phyloP scores from a whole-genome alignment of 2,329 filamentous ascomycete species.

The Aspergillus alliaceus region DNA sequence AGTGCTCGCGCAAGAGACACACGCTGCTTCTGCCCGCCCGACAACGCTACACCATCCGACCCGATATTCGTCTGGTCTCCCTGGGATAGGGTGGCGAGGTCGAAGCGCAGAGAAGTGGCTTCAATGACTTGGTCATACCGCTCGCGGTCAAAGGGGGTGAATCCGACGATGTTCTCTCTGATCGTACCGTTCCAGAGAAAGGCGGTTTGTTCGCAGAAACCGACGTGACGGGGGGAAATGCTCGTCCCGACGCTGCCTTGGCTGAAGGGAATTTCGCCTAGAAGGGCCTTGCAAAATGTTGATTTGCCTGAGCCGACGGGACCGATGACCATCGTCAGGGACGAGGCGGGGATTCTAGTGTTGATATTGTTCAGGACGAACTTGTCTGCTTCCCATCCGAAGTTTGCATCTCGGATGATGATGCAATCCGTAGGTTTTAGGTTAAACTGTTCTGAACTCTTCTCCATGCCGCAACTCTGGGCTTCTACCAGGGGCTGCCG shows the following conservation, averaged over 20 bases:
- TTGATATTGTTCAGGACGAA: constrained; percentile 16
- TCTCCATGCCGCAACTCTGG: background rate
- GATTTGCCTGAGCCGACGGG: constrained; percentile 45
- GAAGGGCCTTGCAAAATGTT: constrained; percentile 32
- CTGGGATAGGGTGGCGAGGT: constrained; percentile 19
- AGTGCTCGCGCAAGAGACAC: constrained; percentile 50
- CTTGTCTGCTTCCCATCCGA: constrained; percentile 8
- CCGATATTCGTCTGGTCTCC: constrained; percentile 26
- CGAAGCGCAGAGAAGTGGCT: constrained; percentile 19
- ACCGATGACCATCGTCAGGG: constrained; percentile 34
- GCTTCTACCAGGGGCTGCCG: background rate
- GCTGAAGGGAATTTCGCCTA: constrained; percentile 33
- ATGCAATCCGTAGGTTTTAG: background rate
- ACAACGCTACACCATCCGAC: constrained; percentile 16
- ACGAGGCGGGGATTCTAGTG: constrained; percentile 5
- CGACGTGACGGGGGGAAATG: background rate
- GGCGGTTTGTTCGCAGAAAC: constrained; percentile 22
- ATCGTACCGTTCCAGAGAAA: constrained; percentile 19
- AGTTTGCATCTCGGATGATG: constrained; percentile 9
- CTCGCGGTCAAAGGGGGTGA: constrained; percentile 8
- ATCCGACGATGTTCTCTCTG: constrained; percentile 17
- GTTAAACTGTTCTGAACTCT: background rate
- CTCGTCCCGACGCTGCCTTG: constrained; percentile 16
- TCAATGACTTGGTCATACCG: constrained; percentile 23
- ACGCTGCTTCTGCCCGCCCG: constrained; percentile 21